Conservation (phyloP, 345 rosid genomes). For the Balakata baccata region DNA sequence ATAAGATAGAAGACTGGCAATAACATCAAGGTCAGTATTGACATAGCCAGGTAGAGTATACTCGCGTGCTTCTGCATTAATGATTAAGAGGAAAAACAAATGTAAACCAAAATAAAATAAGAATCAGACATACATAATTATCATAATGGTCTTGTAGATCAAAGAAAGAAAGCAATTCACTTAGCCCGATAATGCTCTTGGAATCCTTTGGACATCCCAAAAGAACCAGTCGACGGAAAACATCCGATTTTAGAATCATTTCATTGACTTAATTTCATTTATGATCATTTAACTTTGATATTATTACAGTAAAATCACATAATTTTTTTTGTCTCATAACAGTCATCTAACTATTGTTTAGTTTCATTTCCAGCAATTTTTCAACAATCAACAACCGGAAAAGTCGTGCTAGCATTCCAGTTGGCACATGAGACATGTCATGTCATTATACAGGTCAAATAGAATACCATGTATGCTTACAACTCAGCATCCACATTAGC, state of each 20-base stretch:
- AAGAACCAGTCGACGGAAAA: constrained; percentile 12
- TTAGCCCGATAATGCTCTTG: neutral
- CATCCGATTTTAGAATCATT: neutral
- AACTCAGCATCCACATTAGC: too few species aligned
- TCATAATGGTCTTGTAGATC: neutral
- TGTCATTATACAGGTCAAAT: too few species aligned
- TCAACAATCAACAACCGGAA: too few species aligned
- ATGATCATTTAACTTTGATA: too few species aligned
- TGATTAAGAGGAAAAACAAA: constrained; percentile 1
- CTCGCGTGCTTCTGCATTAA: constrained; percentile 65
- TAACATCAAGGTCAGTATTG: constrained; percentile 79
- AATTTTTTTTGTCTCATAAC: too few species aligned
- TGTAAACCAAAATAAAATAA: constrained; percentile 5
- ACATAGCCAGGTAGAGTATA: constrained; percentile 66
- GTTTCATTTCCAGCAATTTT: too few species aligned
- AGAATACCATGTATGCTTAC: too few species aligned
- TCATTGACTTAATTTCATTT: too few species aligned
- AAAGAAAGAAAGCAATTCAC: constrained; percentile 1
- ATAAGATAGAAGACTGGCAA: constrained; percentile 80
- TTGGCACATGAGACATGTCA: too few species aligned
- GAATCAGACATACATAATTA: neutral
- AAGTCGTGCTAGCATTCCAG: too few species aligned
- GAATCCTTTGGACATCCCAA: neutral
- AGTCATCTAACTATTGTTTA: too few species aligned
- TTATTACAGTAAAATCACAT: too few species aligned